A percentile compares a stretch with the other conserved stretches of the same genome.
phyloP scores from a whole-genome alignment of 2,329 filamentous ascomycete genomes.

The Hirsutella rhossiliensis region DNA sequence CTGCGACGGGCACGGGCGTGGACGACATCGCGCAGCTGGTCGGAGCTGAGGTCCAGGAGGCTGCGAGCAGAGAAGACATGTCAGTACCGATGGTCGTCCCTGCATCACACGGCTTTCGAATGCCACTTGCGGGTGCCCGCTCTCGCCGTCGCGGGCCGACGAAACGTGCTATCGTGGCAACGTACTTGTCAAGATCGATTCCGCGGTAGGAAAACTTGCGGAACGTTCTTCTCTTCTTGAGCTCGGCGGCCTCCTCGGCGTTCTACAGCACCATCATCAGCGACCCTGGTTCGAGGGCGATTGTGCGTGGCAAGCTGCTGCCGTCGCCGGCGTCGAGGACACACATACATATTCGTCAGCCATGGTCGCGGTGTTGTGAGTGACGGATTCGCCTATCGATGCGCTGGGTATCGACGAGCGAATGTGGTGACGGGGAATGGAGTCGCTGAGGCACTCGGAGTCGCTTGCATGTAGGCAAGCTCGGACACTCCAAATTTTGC shows the following conservation, averaged over 20 bases:
- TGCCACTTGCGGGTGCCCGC: neutral
- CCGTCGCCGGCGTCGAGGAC: constrained; percentile 15
- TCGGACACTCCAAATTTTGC: constrained; percentile 19
- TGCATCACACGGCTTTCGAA: neutral
- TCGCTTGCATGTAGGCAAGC: constrained; percentile 11
- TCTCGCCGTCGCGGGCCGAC: neutral
- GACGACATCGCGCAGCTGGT: constrained; percentile 98
- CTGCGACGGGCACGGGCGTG: constrained; percentile 96
- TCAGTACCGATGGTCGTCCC: neutral
- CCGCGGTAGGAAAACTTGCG: constrained; percentile 99
- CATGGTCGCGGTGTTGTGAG: constrained; percentile 49
- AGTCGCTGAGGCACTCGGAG: constrained; percentile 15
- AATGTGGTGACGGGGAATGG: constrained; percentile 26
- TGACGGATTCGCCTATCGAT: constrained; percentile 32
- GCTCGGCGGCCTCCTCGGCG: constrained; percentile 94
- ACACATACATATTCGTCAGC: constrained; percentile 84
- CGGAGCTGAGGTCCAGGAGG: constrained; percentile 96
- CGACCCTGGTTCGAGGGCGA: constrained; percentile 9
- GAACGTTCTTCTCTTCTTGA: constrained; percentile 99
- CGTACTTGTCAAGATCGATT: constrained; percentile 98
- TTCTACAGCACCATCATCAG: constrained; percentile 47
- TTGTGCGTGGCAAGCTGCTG: constrained; percentile 1
- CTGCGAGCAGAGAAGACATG: constrained; percentile 33
- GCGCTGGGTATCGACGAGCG: constrained; percentile 27
- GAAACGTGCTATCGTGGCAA: constrained; percentile 15